These are phyloP conservation scores for Candida berthetii DNA, from an alignment of 805 yeast species.

Conservation along the genomic window DNA sequence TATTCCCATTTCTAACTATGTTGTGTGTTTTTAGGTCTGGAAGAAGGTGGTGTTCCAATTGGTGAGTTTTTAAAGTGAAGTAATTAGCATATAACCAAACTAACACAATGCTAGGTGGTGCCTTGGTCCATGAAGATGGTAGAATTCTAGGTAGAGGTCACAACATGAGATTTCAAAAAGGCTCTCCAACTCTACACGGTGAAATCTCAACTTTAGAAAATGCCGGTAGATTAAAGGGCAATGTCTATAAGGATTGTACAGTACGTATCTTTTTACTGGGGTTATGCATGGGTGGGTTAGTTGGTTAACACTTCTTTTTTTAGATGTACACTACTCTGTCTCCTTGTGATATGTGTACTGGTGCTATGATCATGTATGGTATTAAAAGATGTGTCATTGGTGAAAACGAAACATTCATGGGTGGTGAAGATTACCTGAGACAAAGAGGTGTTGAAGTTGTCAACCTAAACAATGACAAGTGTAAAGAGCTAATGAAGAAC, in stretches of 20 bases:
- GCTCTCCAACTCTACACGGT: slow-evolving; percentile 83
- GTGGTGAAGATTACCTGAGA: slow-evolving; percentile 73
- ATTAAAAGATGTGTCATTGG: slow-evolving; percentile 84
- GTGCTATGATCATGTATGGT: slow-evolving; percentile 87
- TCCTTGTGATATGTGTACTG: slow-evolving; percentile 95
- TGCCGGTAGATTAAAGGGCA: slow-evolving; percentile 84
- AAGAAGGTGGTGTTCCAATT: slow-evolving; percentile 90
- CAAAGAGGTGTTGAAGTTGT: slow-evolving; percentile 69
- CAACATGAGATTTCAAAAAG: slow-evolving; percentile 82
- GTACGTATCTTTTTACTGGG: neutral
- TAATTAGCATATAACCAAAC: neutral
- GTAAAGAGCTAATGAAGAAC: slow-evolving; percentile 66
- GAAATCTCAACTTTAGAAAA: slow-evolving; percentile 86
- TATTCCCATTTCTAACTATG: neutral
- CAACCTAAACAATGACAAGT: slow-evolving; percentile 50
- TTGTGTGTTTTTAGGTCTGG: slow-evolving; percentile 40
- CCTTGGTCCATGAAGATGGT: slow-evolving; percentile 69
- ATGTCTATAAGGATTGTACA: slow-evolving; percentile 76
- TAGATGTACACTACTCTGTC: slow-evolving; percentile 81
- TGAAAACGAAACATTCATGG: slow-evolving; percentile 76
- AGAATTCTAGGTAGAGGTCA: slow-evolving; percentile 83
- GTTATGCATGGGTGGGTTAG: too few species aligned
- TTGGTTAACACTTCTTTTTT: too few species aligned
- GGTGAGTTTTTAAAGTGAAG: slow-evolving; percentile 28
- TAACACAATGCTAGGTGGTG: slow-evolving; percentile 43